Percentiles rank a stretch among this genome's conserved stretches.
phyloP scores from a whole-genome alignment of 2,329 filamentous ascomycete genomes.

The Diaporthe destruens region DNA sequence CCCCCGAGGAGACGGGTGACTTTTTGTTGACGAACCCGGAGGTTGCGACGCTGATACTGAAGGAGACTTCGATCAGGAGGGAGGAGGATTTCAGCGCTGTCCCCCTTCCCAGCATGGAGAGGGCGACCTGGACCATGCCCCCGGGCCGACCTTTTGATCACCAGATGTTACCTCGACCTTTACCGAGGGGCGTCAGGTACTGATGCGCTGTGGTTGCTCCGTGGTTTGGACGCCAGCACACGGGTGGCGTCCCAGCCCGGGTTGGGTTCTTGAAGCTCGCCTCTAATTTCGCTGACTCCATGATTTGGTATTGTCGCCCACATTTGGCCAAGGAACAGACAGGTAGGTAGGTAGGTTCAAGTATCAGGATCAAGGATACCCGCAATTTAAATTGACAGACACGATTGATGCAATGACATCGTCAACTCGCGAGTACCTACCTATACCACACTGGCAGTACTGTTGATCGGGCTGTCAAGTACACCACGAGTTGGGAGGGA shows the following conservation, averaged over 20 bases:
- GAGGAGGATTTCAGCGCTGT: conserved; percentile 54
- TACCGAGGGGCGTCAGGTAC: conserved; percentile 23
- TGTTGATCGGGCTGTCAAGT: background rate
- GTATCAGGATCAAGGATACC: background rate
- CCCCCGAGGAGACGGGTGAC: conserved; percentile 55
- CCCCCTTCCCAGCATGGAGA: conserved; percentile 61
- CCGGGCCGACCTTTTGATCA: conserved; percentile 2
- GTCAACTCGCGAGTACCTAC: background rate
- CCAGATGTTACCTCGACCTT: conserved; percentile 8
- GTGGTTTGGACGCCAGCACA: background rate
- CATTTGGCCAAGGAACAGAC: background rate
- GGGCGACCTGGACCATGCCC: conserved; percentile 24
- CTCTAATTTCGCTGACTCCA: background rate
- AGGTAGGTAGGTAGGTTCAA: background rate
- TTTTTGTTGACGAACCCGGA: conserved; percentile 61
- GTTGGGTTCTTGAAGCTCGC: background rate
- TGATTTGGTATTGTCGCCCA: background rate
- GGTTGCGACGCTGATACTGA: conserved; percentile 59
- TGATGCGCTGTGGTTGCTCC: background rate
- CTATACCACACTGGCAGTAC: background rate
- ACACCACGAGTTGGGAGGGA: background rate
- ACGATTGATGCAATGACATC: conserved; percentile 20
- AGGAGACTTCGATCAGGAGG: conserved; percentile 59
- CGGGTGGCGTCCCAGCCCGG: background rate
- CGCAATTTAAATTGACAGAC: background rate